Evolutionary conservation across 2,329 filamentous ascomycete genomes (phyloP), one percentile per base, ranked within the genome.

Genomic region (Aspergillus niger): DNA sequence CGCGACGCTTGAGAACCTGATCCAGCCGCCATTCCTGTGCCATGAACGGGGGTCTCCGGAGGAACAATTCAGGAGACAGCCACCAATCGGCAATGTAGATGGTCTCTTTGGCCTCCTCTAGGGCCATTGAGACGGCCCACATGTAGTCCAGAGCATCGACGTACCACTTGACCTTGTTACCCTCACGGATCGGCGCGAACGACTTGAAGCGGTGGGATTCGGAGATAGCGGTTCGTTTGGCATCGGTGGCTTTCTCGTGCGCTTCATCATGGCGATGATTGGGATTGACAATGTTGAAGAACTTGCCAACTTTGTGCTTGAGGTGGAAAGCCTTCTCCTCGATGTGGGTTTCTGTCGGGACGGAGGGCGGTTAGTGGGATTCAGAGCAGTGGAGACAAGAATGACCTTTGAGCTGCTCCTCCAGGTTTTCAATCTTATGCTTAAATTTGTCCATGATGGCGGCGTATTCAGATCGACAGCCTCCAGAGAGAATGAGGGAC

Each of bases 41-140:
- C 71, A 84, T 84, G 66, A 89, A 89, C 0, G 95, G 91, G 1
- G 95, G 93, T 20, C 95, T 85, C 39, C 95, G 87, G 63, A 99
- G 77, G 77, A 77, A 97, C 28, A 97, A 80, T 77, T 97, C 93
- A 1, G 93, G 95, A 3, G 91, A 96, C 13, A 98, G 81, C 95
- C 95, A 98, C 95, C 94, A 99, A 72, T 98, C 95, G 61, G 84
- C 90, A 66, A 99, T 96, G 76, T 98, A 99, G 68, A 99, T 97
- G 49, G 90, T 89, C 77, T 98, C 94, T 71, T 90, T 90, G 39
- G 95, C 95, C 61, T 88, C 84, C 65, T 98, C 93, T n/a, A 98
- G 82, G 0, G 93, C 94, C 36, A 89, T 87, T 0, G 92, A 96
- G 10, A 99, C 92, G 17, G 95, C 89, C 89, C 92, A 97, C 75